Percentiles rank a stretch among this genome's conserved stretches.
phyloP scores from a whole-genome alignment of 257 asterid genomes.

The Anisodus tanguticus region DNA sequence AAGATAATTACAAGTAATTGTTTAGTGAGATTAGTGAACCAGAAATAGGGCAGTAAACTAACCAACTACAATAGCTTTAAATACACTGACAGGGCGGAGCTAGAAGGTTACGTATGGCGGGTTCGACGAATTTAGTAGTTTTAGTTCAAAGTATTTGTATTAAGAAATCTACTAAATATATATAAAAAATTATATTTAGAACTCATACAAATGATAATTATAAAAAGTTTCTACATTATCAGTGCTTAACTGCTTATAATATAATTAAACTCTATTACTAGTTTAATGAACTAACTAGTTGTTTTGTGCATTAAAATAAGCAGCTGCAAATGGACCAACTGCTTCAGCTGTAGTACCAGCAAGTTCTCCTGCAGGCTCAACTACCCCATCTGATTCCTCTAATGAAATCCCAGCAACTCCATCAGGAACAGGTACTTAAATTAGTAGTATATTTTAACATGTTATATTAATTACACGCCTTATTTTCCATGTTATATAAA shows the following conservation, averaged over 20 bases:
- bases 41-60: neutral
- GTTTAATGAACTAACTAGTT: neutral
- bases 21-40: neutral
- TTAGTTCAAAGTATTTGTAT: too few relatives aligned
- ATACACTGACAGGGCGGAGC: neutral
- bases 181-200: neutral
- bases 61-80: neutral
- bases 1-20: neutral
- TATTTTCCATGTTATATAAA: neutral
- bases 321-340: conserved; percentile 41
- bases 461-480: too few relatives aligned
- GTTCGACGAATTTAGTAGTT: too few relatives aligned
- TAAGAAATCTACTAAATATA: too few relatives aligned
- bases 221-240: too few relatives aligned
- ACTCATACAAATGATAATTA: neutral
- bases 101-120: too few relatives aligned
- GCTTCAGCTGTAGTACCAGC: conserved; percentile 29
- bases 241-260: too few relatives aligned
- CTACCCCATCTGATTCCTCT: conserved; percentile 32
- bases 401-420: conserved; percentile 34
- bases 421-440: conserved; percentile 29
- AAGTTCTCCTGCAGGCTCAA: conserved; percentile 36
- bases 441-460: neutral
- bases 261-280: too few relatives aligned
- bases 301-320: neutral